A percentile compares a stretch with the other conserved stretches of the same genome.
phyloP scores from a whole-genome alignment of 2,329 filamentous ascomycete species.

The Clarireedia sp. region DNA sequence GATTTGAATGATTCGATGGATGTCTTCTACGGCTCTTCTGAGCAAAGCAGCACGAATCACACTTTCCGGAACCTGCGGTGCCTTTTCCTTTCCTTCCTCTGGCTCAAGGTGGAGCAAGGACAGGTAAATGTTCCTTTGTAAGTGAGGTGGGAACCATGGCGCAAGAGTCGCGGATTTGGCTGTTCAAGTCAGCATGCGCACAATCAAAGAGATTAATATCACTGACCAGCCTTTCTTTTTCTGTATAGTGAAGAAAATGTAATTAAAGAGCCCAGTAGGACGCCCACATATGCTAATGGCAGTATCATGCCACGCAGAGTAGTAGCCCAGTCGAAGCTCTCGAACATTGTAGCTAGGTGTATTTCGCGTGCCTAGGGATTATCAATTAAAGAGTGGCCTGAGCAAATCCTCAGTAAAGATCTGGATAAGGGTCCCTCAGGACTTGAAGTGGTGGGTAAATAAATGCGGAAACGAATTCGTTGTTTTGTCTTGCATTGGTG shows the following conservation, averaged over 20 bases:
- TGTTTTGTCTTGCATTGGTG: no score
- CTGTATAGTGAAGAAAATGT: conserved; percentile 92
- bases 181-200: conserved; percentile 28
- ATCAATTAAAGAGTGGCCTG: no score
- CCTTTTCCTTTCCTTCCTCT: conserved; percentile 56
- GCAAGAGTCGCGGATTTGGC: conserved; percentile 76
- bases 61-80: conserved; percentile 66
- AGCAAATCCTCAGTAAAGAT: no score
- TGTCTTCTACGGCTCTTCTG: conserved; percentile 84
- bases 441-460: no score
- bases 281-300: conserved; percentile 80
- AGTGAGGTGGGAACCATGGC: conserved; percentile 88
- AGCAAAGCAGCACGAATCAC: conserved; percentile 83
- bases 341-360: conserved; percentile 21
- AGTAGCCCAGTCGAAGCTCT: conserved; percentile 58
- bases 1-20: conserved; percentile 82
- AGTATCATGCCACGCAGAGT: conserved; percentile 58
- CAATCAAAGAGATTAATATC: neutral
- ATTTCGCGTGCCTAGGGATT: neutral
- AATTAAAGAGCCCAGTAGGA: conserved; percentile 79
- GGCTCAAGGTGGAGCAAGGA: conserved; percentile 76
- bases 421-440: no score
- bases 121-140: conserved; percentile 90
- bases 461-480: no score
- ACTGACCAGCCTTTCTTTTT: conserved; percentile 76